Base-by-base conservation (phyloP, 2,329 filamentous ascomycete species). In the Lachnellula willkommii region DNA sequence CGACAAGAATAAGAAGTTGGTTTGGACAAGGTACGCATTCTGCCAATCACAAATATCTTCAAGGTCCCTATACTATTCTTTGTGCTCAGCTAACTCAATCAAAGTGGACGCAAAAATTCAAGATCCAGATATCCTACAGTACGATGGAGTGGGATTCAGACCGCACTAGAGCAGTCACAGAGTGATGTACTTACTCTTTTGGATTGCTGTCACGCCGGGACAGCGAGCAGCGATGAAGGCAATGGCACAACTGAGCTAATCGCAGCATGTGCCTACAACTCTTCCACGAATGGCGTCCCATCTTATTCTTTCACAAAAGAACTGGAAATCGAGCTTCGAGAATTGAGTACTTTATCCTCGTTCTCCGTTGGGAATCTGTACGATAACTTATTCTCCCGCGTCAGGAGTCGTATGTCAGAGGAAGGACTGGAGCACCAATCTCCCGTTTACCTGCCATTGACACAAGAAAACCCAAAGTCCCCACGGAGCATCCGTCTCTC, bases 351-450 rank as follows among this genome's bases (percentile, higher is more conserved):
- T 12, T 24, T 64, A 1, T 59, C 62, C 4, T 60, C 58, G 3
- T 64, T 64, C 28, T 64, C 62, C 5, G 47, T 63, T 6, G 62
- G 62, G 0, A 64, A 64, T 26, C 36, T 64, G 15, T 64, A 64
- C 22, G 57, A 64, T 15, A 64, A 64, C 36, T 24, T 64, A 11
- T 61, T 64, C 28, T 62, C 55, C 26, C 57, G 62, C 20, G 50
- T 57, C 4, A 60, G 61, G 45, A 55, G 24, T 50, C 50, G 52
- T 1, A 53, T 54, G 22, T 46, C 55, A 24, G 56, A 63, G 36
- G 50, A 58, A n/a, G 53, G 47, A 0, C 28, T 36, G 24, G 47
- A 62, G 11, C 35, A 56, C 17, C 45, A 50, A 15, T 46, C 51
- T 12, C 63, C 61, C 8, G 40, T 60, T 15, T 61, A 61, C 42